Evolutionary conservation across 108 stramenopile species (phyloP), one percentile per base, ranked within the genome.

Genomic region (Cyclotella atomus): DNA sequence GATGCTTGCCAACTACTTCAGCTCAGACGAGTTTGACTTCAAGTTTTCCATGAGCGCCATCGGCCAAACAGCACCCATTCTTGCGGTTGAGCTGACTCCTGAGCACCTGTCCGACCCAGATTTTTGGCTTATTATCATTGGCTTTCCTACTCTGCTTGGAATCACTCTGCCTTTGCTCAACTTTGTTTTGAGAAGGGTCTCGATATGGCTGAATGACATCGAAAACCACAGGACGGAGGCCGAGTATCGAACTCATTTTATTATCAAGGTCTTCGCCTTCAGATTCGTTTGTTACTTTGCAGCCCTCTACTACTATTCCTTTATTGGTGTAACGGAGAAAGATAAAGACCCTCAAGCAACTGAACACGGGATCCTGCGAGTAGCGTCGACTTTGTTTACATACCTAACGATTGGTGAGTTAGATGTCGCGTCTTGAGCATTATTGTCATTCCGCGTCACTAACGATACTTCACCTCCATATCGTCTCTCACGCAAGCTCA

Each of bases 241-340:
- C 41, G 82, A 89, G 33, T 98, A 96, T 76, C 84, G 96, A 55
- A 95, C 97, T 44, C 77, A 88, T 68, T 82, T 98, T 78, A 98
- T 99, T 66, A 91, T 96, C 82, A 99, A 99, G 83, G 97, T 98
- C 4, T 97, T 99, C 78, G 84, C 95, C 55, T 99, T 99, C 75
- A 94, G 97, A 34, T 98, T 98, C 62, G 96, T 98, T 16, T 97
- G 97, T 86, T 96, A 96, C 71, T 98, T 97, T 84, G 95, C 97
- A 3, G 92, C 95, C 17, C 85, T 98, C 16, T 97, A 96, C 71
- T 99, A 98, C 84, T 97, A 98, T 68, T 92, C 96, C 30, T 98
- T 95, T 64, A 68, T 79, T 24, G 72, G 85, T 43, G 74, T 75
- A n/a, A n/a, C n/a, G n/a, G n/a, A n/a, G 24, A 38, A 35, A 33